Evolutionary conservation across 106 monocot genomes (phyloP).

Genomic region (Acorus calamus): DNA sequence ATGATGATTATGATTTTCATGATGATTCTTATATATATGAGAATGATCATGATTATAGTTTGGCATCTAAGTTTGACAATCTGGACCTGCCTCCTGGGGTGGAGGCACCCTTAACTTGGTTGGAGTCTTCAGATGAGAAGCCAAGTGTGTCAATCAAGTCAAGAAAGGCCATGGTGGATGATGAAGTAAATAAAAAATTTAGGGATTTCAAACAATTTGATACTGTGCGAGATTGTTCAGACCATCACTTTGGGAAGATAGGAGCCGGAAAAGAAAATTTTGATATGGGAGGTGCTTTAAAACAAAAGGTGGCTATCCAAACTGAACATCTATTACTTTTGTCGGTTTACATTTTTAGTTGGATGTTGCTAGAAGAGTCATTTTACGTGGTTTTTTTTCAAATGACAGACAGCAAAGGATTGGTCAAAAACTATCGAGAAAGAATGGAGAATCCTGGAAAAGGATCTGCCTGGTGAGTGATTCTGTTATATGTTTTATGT

Average conservation of each 20-base stretch:
- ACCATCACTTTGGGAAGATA: constrained; percentile 40
- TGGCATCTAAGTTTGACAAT: constrained; percentile 51
- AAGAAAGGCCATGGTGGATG: constrained; percentile 12
- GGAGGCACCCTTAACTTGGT: constrained; percentile 46
- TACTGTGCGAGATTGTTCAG: constrained; percentile 39
- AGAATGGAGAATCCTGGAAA: constrained; percentile 18
- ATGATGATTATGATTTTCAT: constrained; percentile 29
- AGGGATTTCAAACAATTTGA: constrained; percentile 69
- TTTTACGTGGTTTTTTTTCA: background rate
- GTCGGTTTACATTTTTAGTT: background rate
- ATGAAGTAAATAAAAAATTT: constrained; percentile 42
- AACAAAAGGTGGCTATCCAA: too few relatives aligned
- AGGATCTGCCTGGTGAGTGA: constrained; percentile 39
- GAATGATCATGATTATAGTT: constrained; percentile 25
- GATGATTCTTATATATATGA: constrained; percentile 29
- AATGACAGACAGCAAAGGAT: constrained; percentile 37
- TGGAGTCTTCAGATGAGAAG: constrained; percentile 17
- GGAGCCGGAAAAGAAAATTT: background rate
- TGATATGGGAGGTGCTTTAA: too few relatives aligned
- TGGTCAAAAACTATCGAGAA: constrained; percentile 51
- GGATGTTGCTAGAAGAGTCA: background rate
- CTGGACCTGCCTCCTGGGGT: constrained; percentile 49
- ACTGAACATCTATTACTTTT: background rate
- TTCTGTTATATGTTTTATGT: too few relatives aligned
- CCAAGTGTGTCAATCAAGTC: constrained; percentile 1